These are phyloP conservation scores for Calonectria henricotiae DNA, from an alignment of 2,329 filamentous ascomycete genomes.

Conservation along the genomic window DNA sequence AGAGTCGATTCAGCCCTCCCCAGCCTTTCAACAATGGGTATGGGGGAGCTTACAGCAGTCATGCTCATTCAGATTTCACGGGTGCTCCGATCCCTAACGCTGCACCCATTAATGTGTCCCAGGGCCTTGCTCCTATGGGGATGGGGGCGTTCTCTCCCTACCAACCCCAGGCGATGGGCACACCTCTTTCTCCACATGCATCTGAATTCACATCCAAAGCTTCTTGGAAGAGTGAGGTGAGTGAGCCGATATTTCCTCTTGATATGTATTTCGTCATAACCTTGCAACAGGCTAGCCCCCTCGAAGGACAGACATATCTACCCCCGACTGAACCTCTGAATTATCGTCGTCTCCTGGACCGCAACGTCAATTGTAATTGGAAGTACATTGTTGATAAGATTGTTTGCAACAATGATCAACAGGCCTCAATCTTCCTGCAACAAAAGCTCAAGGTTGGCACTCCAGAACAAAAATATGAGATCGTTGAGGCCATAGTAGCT, in stretches of 20 bases:
- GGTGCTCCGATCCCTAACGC: constrained; percentile 56
- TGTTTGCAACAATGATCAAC: constrained; percentile 98
- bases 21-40: constrained; percentile 57
- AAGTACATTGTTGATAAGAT: constrained; percentile 99
- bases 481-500: constrained; percentile 95
- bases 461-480: constrained; percentile 95
- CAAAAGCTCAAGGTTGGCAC: constrained; percentile 99
- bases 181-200: constrained; percentile 80
- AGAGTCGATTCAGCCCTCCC: constrained; percentile 61
- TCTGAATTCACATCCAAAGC: constrained; percentile 79
- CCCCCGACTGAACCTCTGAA: constrained; percentile 93
- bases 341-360: constrained; percentile 94
- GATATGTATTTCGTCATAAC: constrained; percentile 38
- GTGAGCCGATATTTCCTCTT: constrained; percentile 39
- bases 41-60: constrained; percentile 58
- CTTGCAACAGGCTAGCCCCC: constrained; percentile 61
- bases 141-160: constrained; percentile 66
- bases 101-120: constrained; percentile 54
- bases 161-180: constrained; percentile 73
- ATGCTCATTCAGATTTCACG: constrained; percentile 59
- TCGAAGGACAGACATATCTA: constrained; percentile 83
- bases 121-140: constrained; percentile 59
- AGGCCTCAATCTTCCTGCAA: constrained; percentile 98
- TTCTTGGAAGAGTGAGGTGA: constrained; percentile 72
- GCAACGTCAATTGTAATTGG: constrained; percentile 98